Conservation (phyloP, 2,329 filamentous ascomycete genomes). For the Fonsecaea pedrosoi region DNA sequence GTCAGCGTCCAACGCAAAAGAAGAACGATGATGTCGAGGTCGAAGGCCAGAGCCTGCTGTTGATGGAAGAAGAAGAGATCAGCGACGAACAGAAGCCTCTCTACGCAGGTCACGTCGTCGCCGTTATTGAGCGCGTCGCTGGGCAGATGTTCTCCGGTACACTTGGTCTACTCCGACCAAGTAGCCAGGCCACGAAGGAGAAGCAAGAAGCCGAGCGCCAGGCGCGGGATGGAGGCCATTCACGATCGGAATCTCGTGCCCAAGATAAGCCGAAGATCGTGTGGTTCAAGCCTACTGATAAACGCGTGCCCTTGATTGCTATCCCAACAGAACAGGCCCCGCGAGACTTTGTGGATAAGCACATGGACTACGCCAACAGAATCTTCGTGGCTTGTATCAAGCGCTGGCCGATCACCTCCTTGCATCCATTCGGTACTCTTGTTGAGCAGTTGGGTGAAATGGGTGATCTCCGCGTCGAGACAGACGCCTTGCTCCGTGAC, state of each 20-base stretch:
- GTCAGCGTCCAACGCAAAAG: conserved; percentile 97
- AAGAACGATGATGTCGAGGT: conserved; percentile 99
- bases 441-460: conserved; percentile 97
- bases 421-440: conserved; percentile 96
- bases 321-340: conserved; percentile 98
- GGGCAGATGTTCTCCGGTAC: conserved; percentile 99
- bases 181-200: conserved; percentile 98
- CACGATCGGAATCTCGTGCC: conserved; percentile 77
- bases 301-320: conserved; percentile 95
- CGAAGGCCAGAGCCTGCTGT: conserved; percentile 92
- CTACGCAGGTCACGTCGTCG: conserved; percentile 95
- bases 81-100: conserved; percentile 97
- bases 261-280: conserved; percentile 99
- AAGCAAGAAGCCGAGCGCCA: conserved; percentile 97
- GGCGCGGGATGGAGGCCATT: conserved; percentile 79
- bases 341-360: conserved; percentile 96
- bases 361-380: conserved; percentile 94
- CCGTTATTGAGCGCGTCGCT: conserved; percentile 93
- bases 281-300: conserved; percentile 99
- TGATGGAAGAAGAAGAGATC: conserved; percentile 98
- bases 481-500: conserved; percentile 92
- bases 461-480: conserved; percentile 97
- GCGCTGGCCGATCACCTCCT: conserved; percentile 98
- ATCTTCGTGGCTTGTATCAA: conserved; percentile 99
- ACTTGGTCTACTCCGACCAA: conserved; percentile 88